Evolutionary conservation across 1,139 yeast genomes (phyloP), one percentile per base, ranked within the genome.

Genomic region (Blastobotrys apis): DNA sequence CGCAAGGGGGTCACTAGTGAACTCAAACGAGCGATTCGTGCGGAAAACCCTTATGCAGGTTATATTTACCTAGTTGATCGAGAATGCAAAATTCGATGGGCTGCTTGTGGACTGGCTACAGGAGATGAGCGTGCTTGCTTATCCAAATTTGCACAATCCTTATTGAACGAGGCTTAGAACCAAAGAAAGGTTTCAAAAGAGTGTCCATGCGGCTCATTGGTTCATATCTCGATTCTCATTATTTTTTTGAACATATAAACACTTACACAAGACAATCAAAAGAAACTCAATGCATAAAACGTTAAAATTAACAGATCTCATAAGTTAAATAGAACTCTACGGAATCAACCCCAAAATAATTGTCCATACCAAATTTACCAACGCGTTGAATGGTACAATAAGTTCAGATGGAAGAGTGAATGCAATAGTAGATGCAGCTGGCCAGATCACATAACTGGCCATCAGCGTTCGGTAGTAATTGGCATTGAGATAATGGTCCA

Each of bases 11-110:
- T 86, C 30, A 74, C 84, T 1, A 74, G 73, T 36, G 78, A 73
- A 23, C 66, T 80, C 15, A 77, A 84, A 54, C 80, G 80, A 45
- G 66, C 75, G 19, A 67, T 92, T 34, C 68, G 76, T 43, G 77
- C 92, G 53, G 81, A 80, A 49, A 92, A 92, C 61, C 75, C 78
- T 37, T 84, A 84, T 54, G 78, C 94, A 1, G 97, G 98, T 0
- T 90, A 86, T 60, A 70, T 87, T 8, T 84, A 87, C 55, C 69
- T 92, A 15, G 73, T 92, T 30, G 98, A 92, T 58, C 70, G 71
- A 15, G 69, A 78, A 13, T 83, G 85, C 43, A 80, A 75, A 55
- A 81, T 92, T 40, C 72, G 98, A 56, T 92, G 97, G 97, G 92
- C 90, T 13, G 86, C 90, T 1, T 79, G 94, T 58, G 98, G 98